Evolutionary conservation across 495 filamentous ascomycete species (phyloP).

Genomic region (Penicillium robsamsonii): DNA sequence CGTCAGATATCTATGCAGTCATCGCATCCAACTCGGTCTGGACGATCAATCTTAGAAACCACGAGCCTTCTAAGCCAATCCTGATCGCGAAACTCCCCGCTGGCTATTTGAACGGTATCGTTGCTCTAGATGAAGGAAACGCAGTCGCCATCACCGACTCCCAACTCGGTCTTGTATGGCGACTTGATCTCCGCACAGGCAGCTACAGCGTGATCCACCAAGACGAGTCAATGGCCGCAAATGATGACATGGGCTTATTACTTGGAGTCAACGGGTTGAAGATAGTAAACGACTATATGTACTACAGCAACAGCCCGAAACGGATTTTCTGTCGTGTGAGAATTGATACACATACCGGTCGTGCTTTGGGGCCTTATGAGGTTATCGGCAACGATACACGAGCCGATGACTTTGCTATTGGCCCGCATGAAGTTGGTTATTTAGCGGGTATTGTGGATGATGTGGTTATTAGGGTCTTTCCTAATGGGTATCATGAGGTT

Average conservation of each 20-base stretch:
- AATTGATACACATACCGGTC: constrained; percentile 28
- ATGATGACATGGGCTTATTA: constrained; percentile 17
- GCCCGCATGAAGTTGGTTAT: background rate
- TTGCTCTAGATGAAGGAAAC: constrained; percentile 1
- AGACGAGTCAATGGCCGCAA: constrained; percentile 39
- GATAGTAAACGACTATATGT: constrained; percentile 28
- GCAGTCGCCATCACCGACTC: constrained; percentile 34
- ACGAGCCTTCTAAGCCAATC: background rate
- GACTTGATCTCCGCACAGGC: constrained; percentile 35
- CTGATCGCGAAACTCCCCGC: background rate
- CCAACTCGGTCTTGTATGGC: constrained; percentile 37
- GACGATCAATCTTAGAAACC: constrained; percentile 21
- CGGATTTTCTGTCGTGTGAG: constrained; percentile 29
- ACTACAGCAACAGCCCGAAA: constrained; percentile 35
- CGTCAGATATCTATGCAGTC: constrained; percentile 29
- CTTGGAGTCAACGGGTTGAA: constrained; percentile 37
- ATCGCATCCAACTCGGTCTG: constrained; percentile 37
- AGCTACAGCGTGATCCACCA: constrained; percentile 29
- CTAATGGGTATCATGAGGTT: background rate
- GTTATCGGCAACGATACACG: constrained; percentile 4
- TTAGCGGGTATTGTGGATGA: constrained; percentile 9
- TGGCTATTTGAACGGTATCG: constrained; percentile 1
- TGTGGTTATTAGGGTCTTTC: background rate
- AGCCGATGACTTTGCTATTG: constrained; percentile 14
- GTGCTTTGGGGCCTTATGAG: constrained; percentile 5